These are phyloP conservation scores for Trichoderma hamatum DNA, from an alignment of 2,329 filamentous ascomycete genomes.

Conservation along the genomic window DNA sequence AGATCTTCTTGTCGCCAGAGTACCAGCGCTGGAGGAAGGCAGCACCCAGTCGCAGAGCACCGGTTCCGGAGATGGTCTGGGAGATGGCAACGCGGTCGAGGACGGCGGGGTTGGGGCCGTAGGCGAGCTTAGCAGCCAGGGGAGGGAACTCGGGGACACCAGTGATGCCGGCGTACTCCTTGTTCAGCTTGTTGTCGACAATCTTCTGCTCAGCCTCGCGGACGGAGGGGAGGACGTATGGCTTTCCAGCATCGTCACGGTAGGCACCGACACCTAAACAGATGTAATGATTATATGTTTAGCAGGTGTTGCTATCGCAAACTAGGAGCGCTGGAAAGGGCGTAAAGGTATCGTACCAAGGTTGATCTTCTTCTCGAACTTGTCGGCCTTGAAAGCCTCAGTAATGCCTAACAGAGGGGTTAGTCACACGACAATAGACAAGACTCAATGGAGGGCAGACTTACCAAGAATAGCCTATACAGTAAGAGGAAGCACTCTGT, in stretches of 20 bases:
- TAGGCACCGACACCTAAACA: conserved; percentile 88
- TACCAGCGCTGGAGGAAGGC: conserved; percentile 92
- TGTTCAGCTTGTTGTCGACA: conserved; percentile 77
- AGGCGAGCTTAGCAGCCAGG: conserved; percentile 87
- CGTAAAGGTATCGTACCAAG: conserved; percentile 61
- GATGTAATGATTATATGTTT: conserved; percentile 10
- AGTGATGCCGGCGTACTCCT: conserved; percentile 98
- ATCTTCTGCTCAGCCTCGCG: conserved; percentile 86
- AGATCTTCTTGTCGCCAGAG: conserved; percentile 90
- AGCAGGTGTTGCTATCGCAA: conserved; percentile 26
- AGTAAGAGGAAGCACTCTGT: neutral
- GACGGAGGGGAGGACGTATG: conserved; percentile 94
- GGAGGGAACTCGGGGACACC: conserved; percentile 93
- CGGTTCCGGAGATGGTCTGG: conserved; percentile 97
- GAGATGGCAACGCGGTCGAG: conserved; percentile 86
- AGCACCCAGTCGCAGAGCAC: conserved; percentile 90
- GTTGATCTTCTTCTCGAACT: conserved; percentile 95
- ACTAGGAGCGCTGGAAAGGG: conserved; percentile 19
- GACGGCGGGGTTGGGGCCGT: conserved; percentile 77
- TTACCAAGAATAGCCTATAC: conserved; percentile 74
- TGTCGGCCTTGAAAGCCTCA: conserved; percentile 98
- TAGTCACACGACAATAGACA: conserved; percentile 30
- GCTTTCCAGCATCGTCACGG: conserved; percentile 97
- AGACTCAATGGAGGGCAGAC: conserved; percentile 35
- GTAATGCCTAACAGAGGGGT: conserved; percentile 69